Conservation (phyloP, 306 rosid species). For the Vachellia pachyceras region DNA sequence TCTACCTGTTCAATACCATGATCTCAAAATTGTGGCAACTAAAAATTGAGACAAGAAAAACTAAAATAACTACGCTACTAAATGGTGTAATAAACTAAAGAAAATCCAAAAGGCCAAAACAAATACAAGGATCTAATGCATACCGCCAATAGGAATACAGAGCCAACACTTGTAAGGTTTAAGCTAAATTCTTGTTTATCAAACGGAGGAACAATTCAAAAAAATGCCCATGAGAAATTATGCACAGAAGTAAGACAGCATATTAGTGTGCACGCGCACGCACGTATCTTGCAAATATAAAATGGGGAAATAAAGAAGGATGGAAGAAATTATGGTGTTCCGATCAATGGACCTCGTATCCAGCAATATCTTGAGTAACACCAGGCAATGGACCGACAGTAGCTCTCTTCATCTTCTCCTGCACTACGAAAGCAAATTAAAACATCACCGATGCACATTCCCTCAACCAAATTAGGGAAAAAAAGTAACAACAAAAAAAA, state of each 20-base stretch:
- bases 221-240: neutral
- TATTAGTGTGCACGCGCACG: neutral
- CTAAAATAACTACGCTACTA: neutral
- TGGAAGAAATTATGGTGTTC: neutral
- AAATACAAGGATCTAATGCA: slow-evolving; percentile 8
- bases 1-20: neutral
- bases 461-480: neutral
- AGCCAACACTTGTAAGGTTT: neutral
- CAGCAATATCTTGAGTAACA: slow-evolving; percentile 95
- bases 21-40: neutral
- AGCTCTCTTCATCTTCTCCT: slow-evolving; percentile 85
- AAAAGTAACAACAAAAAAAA: neutral
- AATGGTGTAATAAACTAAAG: neutral
- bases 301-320: neutral
- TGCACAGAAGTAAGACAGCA: neutral
- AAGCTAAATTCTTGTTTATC: neutral
- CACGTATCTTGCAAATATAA: neutral
- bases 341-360: slow-evolving; percentile 65
- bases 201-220: neutral
- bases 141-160: neutral
- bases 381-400: slow-evolving; percentile 94
- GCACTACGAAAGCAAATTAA: slow-evolving; percentile 58
- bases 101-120: neutral
- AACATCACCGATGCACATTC: slow-evolving; percentile 32
- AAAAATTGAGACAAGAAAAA: neutral